Evolutionary conservation across 176 grass and related monocot genomes (phyloP), one percentile per base, ranked within the genome.

Genomic region (Pontederia paniculata): DNA sequence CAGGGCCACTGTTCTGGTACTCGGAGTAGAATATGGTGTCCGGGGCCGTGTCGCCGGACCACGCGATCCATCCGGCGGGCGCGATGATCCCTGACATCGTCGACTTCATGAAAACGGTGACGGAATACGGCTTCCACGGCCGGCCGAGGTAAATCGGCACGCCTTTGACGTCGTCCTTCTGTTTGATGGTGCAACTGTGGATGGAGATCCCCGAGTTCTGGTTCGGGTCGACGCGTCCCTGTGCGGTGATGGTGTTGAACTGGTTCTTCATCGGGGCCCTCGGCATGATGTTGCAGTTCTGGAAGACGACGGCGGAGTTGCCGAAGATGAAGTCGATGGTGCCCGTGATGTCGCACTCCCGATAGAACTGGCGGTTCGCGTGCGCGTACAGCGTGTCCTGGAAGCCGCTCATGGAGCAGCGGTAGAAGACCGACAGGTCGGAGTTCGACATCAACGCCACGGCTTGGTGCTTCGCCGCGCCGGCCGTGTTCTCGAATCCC

Each of bases 301-400:
- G 89, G 17, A 89, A 77, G 48, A 89, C 85, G 25, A 73, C 89
- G 4, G 89, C 85, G 0, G 89, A 84, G 71, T 95, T 74, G 73
- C 89, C 89, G 74, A 86, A 83, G 70, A 85, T 80, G 63, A 76
- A 58, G 73, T 95, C 89, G 8, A 95, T 73, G 12, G 89, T 95
- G 42, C 89, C 89, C 45, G 62, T 18, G 44, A 95, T 70, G 73
- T 72, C 50, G 62, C 89, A 95, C 55, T 95, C 85, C 50, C 85
- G 81, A 62, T 89, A 95, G 74, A 95, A 95, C 41, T 89, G 89
- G 0, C 89, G 78, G 66, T 83, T 77, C 3, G 89, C 88, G 73
- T 95, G 89, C 74, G 82, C 81, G 74, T 95, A 85, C 17, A 95
- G 81, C 10, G 76, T 67, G 73, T 95, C 89, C 74, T 95, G 89